phyloP scores from a whole-genome alignment of 78 protist genomes.

The Dictyostelium discoideum region dicty_2.7 NC_007091.3:4321001-4321500 shows the following conservation, averaged over 20 bases:
- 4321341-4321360: background rate
- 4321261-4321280: background rate
- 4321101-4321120: background rate
- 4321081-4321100: background rate
- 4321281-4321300: background rate
- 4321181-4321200: background rate
- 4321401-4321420: background rate
- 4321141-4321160: background rate
- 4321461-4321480: too few species aligned
- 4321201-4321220: background rate
- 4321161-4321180: background rate
- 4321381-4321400: background rate
- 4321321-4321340: background rate
- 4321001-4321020: too few species aligned
- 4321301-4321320: too few species aligned
- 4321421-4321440: background rate
- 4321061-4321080: too few species aligned
- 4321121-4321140: background rate
- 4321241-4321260: background rate
- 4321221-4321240: background rate
- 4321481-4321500: too few species aligned
- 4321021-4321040: too few species aligned
- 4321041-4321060: too few species aligned
- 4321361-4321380: background rate
- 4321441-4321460: background rate